Conservation (phyloP, 1,284 basidiomycete species). For the Heterobasidion parviporum region DNA sequence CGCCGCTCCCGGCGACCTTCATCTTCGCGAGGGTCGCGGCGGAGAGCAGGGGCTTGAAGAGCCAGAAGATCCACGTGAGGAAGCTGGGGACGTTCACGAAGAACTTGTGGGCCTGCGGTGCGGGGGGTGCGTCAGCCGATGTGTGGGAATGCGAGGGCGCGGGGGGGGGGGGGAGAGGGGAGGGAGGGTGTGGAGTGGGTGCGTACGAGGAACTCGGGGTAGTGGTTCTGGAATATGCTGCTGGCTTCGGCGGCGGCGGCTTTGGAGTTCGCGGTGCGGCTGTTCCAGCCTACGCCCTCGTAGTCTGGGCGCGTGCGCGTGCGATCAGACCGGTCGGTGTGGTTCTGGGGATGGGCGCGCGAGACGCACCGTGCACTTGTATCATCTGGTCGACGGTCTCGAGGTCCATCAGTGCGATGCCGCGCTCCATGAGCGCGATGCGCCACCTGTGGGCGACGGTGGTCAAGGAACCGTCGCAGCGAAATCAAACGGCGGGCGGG, state of each 20-base stretch:
- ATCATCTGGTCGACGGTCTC: constrained; percentile 64
- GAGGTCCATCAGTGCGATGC: constrained; percentile 59
- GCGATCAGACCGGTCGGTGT: neutral
- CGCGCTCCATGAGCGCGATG: constrained; percentile 65
- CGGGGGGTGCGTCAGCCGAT: neutral
- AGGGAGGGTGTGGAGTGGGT: neutral
- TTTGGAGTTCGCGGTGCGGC: constrained; percentile 67
- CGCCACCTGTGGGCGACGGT: constrained; percentile 47
- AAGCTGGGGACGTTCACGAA: constrained; percentile 72
- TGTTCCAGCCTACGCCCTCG: constrained; percentile 56
- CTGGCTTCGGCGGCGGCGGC: constrained; percentile 63
- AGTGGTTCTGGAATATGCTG: constrained; percentile 63
- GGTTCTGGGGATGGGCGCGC: neutral
- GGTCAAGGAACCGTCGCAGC: neutral
- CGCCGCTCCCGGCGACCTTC: constrained; percentile 62
- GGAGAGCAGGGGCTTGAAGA: constrained; percentile 69
- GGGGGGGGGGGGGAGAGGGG: neutral
- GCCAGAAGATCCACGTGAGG: constrained; percentile 74
- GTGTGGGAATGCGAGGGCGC: neutral
- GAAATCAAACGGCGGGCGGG: neutral
- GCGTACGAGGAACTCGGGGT: constrained; percentile 69
- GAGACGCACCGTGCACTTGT: constrained; percentile 57
- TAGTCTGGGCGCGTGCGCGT: constrained; percentile 43
- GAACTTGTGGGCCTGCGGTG: constrained; percentile 58
- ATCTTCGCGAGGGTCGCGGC: constrained; percentile 68